Percentiles rank a stretch among this genome's conserved stretches.
Conservation (phyloP, 2,329 filamentous ascomycete genomes). For the Podosphaera xanthii region DNA sequence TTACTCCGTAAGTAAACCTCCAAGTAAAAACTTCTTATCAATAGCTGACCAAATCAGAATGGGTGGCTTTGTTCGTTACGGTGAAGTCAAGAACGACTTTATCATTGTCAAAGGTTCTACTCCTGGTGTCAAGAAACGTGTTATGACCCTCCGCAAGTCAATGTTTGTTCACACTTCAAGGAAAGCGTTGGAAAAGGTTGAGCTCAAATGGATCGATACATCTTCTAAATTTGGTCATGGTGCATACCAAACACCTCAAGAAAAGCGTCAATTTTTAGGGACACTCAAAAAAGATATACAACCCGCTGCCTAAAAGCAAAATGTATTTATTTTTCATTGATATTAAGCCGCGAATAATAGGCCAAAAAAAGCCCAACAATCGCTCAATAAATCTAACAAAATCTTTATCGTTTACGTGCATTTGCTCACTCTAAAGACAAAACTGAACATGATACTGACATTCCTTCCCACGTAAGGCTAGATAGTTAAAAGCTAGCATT, state of each 20-base stretch:
- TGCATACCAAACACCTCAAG: conserved; percentile 93
- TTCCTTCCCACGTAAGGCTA: no score
- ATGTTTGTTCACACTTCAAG: conserved; percentile 95
- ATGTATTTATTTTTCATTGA: neutral
- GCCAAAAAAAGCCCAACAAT: neutral
- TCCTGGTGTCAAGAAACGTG: conserved; percentile 97
- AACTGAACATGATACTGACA: no score
- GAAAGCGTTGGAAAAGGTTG: conserved; percentile 94
- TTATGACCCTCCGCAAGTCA: conserved; percentile 96
- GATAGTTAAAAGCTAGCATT: no score
- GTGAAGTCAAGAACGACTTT: conserved; percentile 98
- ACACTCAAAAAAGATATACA: conserved; percentile 96
- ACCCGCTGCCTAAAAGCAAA: conserved; percentile 26
- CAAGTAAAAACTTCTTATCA: neutral
- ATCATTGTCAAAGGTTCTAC: conserved; percentile 93
- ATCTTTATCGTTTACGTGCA: conserved; percentile 3
- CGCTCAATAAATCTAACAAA: no score
- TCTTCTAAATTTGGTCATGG: conserved; percentile 99
- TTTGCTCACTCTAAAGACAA: no score
- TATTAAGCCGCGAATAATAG: neutral
- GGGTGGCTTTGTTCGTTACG: conserved; percentile 98
- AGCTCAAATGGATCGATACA: conserved; percentile 99
- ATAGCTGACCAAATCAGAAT: conserved; percentile 35
- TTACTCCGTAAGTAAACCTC: conserved; percentile 69
- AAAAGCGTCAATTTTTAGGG: conserved; percentile 96